Evolutionary conservation across 805 yeast species (phyloP), one percentile per base, ranked within the genome.

Genomic region (Candida tallmaniae): DNA sequence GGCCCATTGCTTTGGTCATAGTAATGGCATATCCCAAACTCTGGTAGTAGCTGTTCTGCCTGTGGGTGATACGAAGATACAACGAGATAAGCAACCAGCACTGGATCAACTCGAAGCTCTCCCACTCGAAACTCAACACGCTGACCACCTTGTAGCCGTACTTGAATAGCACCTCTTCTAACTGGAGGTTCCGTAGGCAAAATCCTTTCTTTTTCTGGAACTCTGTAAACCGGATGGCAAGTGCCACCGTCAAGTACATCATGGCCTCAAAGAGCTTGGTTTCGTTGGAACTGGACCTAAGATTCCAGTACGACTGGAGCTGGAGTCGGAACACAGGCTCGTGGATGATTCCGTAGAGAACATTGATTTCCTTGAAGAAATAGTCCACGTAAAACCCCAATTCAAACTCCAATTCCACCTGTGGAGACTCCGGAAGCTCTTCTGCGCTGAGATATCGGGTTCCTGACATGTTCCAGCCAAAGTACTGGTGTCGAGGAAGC

Each of bases 391-490:
- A 54, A 13, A 42, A 35, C 4, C 33, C 34, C 8, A 39, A 4
- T 6, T 44, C 41, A 9, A 46, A 20, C 1, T 38, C 29, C 10
- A 55, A 41, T 5, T 46, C 47, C 11, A 56, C 39, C 3, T 50
- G 54, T 1, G 70, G 66, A 9, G 50, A 35, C 2, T 48, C 53
- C 11, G 72, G 73, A 24, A 66, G 43, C 9, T 37, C 42, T 19
- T 60, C 64, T 4, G 56, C 48, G 18, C 40, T 39, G 13, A 76
- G 41, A 46, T 74, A 78, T 45, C 69, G 71, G 19, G 66, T 66
- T 1, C 83, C 83, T n/a, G 71, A 60, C 73, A 77, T 58, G 48
- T 78, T 78, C 83, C 83, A 78, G 11, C 81, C 83, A 45, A 74
- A 78, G 32, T 66, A 71, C 47, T 78, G 81, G n/a, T 67, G 58